phyloP scores from a whole-genome alignment of 805 yeast species.

The Spathaspora girioi region DNA sequence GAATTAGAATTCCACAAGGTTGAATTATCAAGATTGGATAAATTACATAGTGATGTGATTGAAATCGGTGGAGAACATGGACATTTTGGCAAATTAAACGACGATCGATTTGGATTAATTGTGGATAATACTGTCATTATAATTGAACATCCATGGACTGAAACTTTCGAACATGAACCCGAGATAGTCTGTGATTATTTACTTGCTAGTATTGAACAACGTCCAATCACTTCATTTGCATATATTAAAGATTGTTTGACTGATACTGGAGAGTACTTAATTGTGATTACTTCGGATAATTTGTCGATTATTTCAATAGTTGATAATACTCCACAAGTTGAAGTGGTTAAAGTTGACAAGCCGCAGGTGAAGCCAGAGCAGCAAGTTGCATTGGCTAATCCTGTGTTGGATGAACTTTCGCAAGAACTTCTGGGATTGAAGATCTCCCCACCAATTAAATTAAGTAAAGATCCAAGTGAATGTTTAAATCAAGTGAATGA shows the following conservation, averaged over 20 bases:
- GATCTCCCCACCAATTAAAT: background rate
- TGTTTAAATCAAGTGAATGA: constrained; percentile 12
- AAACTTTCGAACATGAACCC: constrained; percentile 1
- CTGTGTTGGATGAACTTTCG: constrained; percentile 16
- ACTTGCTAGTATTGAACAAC: constrained; percentile 3
- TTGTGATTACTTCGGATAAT: constrained; percentile 12
- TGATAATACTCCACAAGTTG: constrained; percentile 2
- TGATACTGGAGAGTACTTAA: constrained; percentile 25
- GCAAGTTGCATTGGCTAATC: background rate
- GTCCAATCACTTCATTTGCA: constrained; percentile 10
- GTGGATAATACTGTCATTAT: constrained; percentile 10
- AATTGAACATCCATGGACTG: constrained; percentile 15
- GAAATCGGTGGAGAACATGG: background rate
- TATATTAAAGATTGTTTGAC: constrained; percentile 22
- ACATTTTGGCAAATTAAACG: constrained; percentile 5
- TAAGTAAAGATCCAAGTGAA: background rate
- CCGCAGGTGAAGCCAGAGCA: background rate
- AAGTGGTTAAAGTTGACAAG: background rate
- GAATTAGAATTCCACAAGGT: constrained; percentile 10
- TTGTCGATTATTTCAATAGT: constrained; percentile 13
- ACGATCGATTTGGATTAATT: constrained; percentile 5
- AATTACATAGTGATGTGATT: constrained; percentile 15
- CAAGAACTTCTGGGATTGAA: constrained; percentile 10
- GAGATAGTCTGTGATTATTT: constrained; percentile 6
- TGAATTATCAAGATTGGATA: constrained; percentile 9